Evolutionary conservation across 2,329 filamentous ascomycete species (phyloP), one percentile per base, ranked within the genome.

Genomic region (Ceratocystis alfenasii): DNA sequence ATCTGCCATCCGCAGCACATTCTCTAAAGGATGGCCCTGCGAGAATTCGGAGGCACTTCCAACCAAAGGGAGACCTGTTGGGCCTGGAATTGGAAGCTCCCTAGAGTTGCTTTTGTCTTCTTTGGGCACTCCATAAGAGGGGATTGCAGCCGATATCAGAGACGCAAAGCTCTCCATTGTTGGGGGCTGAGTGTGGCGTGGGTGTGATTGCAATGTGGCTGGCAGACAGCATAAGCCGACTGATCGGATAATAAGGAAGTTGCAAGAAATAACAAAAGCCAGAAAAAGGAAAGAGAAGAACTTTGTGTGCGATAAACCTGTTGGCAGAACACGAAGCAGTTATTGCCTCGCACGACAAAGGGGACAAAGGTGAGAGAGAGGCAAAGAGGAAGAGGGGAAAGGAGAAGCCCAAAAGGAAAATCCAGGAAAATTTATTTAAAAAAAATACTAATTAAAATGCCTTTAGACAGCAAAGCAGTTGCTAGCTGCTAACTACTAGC

Each of bases 11-110:
- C 80, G 77, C 5, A 74, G 72, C 22, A 88, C 73, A 28, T 84
- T 83, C 25, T 78, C 75, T 1, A 83, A 72, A 0, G 86, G 82
- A 25, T 81, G 77, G n/a, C 81, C 79, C 0, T 78, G 74, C 67
- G 87, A 81, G 68, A 91, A 80, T 69, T 88, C 84, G 65, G 77
- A 75, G 36, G 87, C 72, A 70, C 90, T 87, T 33, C 87, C 87
- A 28, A 90, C 69, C 30, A 90, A 73, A 1, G 86, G 87, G 66
- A 87, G 76, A 2, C 83, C 84, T 65, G 78, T 79, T 30, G 87
- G 87, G 60, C 83, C 80, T 1, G 87, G 86, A 64, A 90, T 87
- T 2, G 80, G 77, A 15, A 76, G 72, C 41, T 69, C 68, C 62
- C 75, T 73, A 36, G 74, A 2, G 4, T 57, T 30, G 8, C 6